Conservation (phyloP, 2,329 filamentous ascomycete species). For the Phialophora tarda region DNA sequence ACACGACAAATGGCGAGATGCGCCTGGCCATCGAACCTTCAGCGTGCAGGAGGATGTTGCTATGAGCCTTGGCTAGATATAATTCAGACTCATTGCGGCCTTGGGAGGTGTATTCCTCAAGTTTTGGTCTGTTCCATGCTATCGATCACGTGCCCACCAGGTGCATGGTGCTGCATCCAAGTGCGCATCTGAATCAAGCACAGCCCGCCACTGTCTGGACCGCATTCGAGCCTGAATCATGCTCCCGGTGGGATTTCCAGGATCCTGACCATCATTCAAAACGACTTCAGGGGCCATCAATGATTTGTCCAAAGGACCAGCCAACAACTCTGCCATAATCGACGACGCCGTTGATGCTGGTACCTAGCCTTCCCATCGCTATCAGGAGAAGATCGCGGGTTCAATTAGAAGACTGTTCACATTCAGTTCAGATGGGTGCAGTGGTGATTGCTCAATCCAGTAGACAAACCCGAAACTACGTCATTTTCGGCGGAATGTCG, state of each 20-base stretch:
- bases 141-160: background rate
- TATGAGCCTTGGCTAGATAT: slow-evolving; percentile 33
- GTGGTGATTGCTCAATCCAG: background rate
- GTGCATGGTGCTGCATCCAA: background rate
- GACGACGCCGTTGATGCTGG: no score
- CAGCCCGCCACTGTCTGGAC: background rate
- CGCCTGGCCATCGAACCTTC: slow-evolving; percentile 24
- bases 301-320: background rate
- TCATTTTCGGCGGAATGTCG: background rate
- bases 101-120: background rate
- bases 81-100: background rate
- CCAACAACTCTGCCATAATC: no score
- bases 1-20: slow-evolving; percentile 35
- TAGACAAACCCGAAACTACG: background rate
- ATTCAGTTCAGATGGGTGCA: background rate
- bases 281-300: background rate
- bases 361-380: no score
- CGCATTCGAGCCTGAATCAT: background rate
- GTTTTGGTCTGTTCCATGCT: background rate
- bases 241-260: background rate
- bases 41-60: slow-evolving; percentile 35
- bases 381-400: no score
- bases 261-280: no score
- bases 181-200: background rate
- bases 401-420: background rate